A percentile compares a stretch with the other conserved stretches of the same genome.
Evolutionary conservation across 2,329 filamentous ascomycete species (phyloP).

Genomic region (Grosmannia clavigera): DNA sequence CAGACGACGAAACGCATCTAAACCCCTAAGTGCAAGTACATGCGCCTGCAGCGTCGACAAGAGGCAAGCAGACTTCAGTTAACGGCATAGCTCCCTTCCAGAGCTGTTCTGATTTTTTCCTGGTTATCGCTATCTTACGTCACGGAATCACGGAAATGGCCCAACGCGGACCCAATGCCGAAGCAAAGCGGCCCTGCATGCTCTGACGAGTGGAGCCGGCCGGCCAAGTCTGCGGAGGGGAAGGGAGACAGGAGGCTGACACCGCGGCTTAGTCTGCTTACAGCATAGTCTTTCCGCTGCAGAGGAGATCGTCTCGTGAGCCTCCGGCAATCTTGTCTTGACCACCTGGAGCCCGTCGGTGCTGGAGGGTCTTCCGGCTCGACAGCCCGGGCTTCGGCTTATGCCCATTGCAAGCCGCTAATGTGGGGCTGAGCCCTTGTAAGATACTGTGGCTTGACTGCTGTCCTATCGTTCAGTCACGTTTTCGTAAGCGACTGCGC

Average conservation of each 20-base stretch:
- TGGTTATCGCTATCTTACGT: not conserved
- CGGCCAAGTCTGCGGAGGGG: not conserved
- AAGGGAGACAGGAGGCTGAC: not conserved
- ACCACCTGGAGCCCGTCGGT: not conserved
- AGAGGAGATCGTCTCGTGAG: not conserved
- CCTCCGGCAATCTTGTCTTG: not conserved
- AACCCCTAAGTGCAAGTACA: constrained; percentile 47
- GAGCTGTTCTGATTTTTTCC: not conserved
- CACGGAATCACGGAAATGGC: constrained; percentile 1
- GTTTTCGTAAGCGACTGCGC: not conserved
- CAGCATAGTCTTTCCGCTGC: not conserved
- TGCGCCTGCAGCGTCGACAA: constrained; percentile 16
- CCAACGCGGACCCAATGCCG: constrained; percentile 10
- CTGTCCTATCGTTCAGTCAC: not conserved
- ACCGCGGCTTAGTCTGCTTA: not conserved
- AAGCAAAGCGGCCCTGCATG: constrained; percentile 14
- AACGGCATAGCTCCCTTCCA: constrained; percentile 1
- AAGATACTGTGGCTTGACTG: not conserved
- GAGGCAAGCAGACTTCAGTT: not conserved
- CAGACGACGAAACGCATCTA: constrained; percentile 20
- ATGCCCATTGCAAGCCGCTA: not conserved
- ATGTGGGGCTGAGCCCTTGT: not conserved
- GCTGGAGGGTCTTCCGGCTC: not conserved
- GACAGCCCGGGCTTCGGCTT: not conserved
- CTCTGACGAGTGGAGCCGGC: not conserved